Conservation (phyloP, 495 filamentous ascomycete genomes). For the Lindgomyces ingoldianus region DNA sequence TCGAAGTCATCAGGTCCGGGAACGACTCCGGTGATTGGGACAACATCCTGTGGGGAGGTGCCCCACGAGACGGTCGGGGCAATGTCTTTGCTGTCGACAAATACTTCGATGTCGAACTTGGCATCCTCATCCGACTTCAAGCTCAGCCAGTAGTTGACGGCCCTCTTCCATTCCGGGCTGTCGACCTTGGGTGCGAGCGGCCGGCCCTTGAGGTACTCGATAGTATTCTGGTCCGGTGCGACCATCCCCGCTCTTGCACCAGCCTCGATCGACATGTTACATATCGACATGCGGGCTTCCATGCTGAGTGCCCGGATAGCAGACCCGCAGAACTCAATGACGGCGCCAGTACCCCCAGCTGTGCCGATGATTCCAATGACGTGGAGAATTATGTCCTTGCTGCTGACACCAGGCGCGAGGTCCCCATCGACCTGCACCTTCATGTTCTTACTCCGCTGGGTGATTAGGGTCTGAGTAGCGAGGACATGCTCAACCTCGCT, state of each 20-base stretch:
- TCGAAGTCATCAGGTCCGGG: constrained; percentile 85
- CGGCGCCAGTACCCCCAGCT: constrained; percentile 88
- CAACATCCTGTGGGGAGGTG: constrained; percentile 92
- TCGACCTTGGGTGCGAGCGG: constrained; percentile 84
- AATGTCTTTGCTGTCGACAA: constrained; percentile 89
- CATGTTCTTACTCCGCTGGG: constrained; percentile 97
- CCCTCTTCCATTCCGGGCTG: constrained; percentile 86
- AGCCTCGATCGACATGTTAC: constrained; percentile 99
- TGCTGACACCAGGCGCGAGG: constrained; percentile 87
- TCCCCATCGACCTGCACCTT: constrained; percentile 90
- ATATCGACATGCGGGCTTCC: constrained; percentile 98
- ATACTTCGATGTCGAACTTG: constrained; percentile 81
- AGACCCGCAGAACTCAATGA: constrained; percentile 96
- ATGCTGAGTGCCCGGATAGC: constrained; percentile 88
- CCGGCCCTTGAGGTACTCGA: constrained; percentile 88
- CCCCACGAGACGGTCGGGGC: constrained; percentile 94
- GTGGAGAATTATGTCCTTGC: constrained; percentile 94
- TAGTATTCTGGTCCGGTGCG: constrained; percentile 89
- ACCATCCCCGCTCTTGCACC: constrained; percentile 97
- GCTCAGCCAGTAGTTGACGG: constrained; percentile 83
- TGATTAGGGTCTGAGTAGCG: constrained; percentile 93
- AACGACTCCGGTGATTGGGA: constrained; percentile 87
- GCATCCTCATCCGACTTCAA: constrained; percentile 83
- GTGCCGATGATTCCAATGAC: constrained; percentile 94
- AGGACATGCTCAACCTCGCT: constrained; percentile 98